phyloP scores from a whole-genome alignment of 805 yeast genomes.

The Wickerhamiella siamensis region DNA sequence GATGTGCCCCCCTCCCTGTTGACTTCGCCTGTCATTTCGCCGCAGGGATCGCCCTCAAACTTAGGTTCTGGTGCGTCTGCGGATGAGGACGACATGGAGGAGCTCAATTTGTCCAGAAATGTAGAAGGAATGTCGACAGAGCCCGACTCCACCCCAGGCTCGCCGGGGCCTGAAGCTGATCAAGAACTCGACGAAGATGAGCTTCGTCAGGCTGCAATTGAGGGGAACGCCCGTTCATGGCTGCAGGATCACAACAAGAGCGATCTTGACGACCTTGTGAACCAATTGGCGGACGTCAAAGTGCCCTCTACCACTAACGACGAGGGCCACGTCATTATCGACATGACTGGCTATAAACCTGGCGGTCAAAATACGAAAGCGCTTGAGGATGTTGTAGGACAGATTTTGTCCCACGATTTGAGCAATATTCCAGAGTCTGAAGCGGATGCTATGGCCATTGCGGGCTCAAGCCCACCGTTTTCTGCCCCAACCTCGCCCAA shows the following conservation, averaged over 20 bases:
- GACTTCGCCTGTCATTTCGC: conserved; percentile 79
- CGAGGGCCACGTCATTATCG: conserved; percentile 80
- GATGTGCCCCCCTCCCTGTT: conserved; percentile 64
- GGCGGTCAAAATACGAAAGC: conserved; percentile 44
- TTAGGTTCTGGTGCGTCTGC: conserved; percentile 11
- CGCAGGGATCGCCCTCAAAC: conserved; percentile 31
- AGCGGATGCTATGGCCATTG: neutral
- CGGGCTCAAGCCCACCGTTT: neutral
- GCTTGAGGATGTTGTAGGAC: conserved; percentile 60
- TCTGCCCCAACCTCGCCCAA: conserved; percentile 2
- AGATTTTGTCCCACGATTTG: conserved; percentile 64
- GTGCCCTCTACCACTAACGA: conserved; percentile 80
- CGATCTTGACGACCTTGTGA: conserved; percentile 15
- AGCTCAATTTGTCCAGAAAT: conserved; percentile 11
- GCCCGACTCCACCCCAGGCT: conserved; percentile 1
- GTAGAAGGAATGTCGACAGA: neutral
- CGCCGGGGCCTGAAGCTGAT: neutral
- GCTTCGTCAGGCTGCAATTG: neutral
- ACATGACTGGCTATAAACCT: conserved; percentile 92
- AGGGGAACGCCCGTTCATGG: conserved; percentile 1
- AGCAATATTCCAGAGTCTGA: conserved; percentile 19
- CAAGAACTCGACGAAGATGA: neutral
- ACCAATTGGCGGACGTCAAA: conserved; percentile 34
- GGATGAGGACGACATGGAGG: conserved; percentile 18
- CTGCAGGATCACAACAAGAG: neutral